A percentile compares a stretch with the other conserved stretches of the same genome.
phyloP scores from a whole-genome alignment of 2,329 filamentous ascomycete species.

The Nothopassalora personata region DNA sequence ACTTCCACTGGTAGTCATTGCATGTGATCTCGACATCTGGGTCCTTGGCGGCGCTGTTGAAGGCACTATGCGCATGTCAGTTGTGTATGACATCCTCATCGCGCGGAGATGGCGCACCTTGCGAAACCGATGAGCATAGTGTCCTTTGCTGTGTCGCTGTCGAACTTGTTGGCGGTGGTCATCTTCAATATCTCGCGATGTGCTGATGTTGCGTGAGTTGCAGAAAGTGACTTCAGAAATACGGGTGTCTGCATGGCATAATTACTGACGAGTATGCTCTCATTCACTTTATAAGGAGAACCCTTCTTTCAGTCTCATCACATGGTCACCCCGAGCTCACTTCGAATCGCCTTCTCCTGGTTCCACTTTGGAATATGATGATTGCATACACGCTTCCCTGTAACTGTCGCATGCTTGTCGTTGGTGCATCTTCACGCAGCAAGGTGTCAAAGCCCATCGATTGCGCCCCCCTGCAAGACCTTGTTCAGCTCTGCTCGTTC shows the following conservation, averaged over 20 bases:
- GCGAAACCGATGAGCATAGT: background rate
- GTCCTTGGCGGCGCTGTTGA: background rate
- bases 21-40: background rate
- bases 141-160: background rate
- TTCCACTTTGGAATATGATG: no score
- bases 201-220: background rate
- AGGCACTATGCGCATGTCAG: background rate
- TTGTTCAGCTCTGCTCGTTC: no score
- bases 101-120: background rate
- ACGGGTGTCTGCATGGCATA: background rate
- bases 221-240: background rate
- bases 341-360: no score
- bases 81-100: background rate
- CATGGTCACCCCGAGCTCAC: no score
- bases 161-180: background rate
- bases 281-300: background rate
- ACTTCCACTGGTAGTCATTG: background rate
- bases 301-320: no score
- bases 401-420: no score
- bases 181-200: background rate
- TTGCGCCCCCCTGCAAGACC: no score
- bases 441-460: no score
- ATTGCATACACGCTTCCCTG: no score
- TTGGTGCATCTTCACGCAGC: no score
- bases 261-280: background rate